phyloP scores from a whole-genome alignment of 495 filamentous ascomycete species.

The Margaritispora aquatica region DNA sequence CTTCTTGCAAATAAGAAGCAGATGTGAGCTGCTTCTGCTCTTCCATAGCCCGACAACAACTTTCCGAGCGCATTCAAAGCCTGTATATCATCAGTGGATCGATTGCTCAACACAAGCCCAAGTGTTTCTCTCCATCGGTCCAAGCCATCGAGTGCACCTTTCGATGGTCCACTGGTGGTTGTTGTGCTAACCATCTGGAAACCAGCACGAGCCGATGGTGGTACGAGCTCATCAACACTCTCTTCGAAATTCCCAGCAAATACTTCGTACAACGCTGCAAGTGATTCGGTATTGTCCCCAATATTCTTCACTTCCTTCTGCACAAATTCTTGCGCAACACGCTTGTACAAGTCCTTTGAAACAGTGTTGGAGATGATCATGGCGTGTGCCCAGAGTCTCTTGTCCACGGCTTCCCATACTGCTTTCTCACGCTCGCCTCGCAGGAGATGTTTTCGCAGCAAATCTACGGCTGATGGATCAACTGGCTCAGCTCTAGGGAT shows the following conservation, averaged over 20 bases:
- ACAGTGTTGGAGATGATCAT: slow-evolving; percentile 86
- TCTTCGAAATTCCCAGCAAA: slow-evolving; percentile 93
- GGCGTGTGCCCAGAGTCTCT: slow-evolving; percentile 91
- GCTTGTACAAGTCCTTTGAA: slow-evolving; percentile 64
- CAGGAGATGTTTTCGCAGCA: slow-evolving; percentile 63
- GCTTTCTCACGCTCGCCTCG: slow-evolving; percentile 84
- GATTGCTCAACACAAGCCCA: slow-evolving; percentile 77
- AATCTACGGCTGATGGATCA: slow-evolving; percentile 58
- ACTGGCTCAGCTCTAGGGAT: slow-evolving; percentile 49
- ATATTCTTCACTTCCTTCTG: slow-evolving; percentile 81
- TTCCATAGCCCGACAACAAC: slow-evolving; percentile 78
- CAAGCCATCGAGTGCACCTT: slow-evolving; percentile 74
- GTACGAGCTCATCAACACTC: slow-evolving; percentile 94
- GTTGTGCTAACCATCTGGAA: slow-evolving; percentile 79
- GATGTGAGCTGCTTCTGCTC: slow-evolving; percentile 85
- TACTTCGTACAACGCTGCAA: slow-evolving; percentile 86
- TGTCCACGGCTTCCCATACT: slow-evolving; percentile 91
- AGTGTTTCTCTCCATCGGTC: slow-evolving; percentile 93
- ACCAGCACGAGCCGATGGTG: slow-evolving; percentile 83
- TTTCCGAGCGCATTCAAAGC: slow-evolving; percentile 76
- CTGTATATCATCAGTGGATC: slow-evolving; percentile 68
- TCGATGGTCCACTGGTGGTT: slow-evolving; percentile 51
- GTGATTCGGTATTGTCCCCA: slow-evolving; percentile 69
- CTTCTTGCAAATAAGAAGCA: slow-evolving; percentile 61
- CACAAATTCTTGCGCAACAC: slow-evolving; percentile 90